Base-by-base conservation (phyloP, 2,329 filamentous ascomycete species). In the Aspergillus udagawae region DNA sequence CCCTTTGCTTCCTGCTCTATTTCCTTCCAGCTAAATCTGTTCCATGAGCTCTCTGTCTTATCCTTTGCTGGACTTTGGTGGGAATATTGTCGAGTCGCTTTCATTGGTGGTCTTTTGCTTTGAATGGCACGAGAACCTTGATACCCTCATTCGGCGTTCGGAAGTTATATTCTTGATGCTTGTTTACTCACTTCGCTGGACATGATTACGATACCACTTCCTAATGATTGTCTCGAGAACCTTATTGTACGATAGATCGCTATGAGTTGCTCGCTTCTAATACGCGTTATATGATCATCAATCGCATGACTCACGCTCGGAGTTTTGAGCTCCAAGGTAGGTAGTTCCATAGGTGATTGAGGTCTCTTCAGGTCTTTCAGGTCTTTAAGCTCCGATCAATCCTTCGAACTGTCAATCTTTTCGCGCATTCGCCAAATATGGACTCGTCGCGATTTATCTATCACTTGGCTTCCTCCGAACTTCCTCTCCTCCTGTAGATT, bases 151-250 rank as follows among this genome's bases (percentile, higher is more conserved):
- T 41, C 35, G n/a, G 44, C 44, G 47, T 42, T 44, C n/a, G 23
- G 4, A 4, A 9, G 44, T 47, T 12, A 27, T 7, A 47, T 23
- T 17, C 42, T 52, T 53, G 38, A 44, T 52, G 45, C 49, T 51
- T 45, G 28, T 44, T 42, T 53, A 55, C 59, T 52, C 53, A 56
- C 49, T 57, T 56, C 41, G 47, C 47, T 49, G 54, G 35, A 20
- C 20, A 29, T 17, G 38, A 41, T 45, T 29, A 28, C 28, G 41
- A 49, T 49, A 35, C 23, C 42, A 49, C 49, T 44, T 54, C 35
- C 52, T 45, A 28, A 17, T 27, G 6, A 8, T 41, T 32, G 6
- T 54, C 41, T 7, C n/a, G 4, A 27, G 14, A 44, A 6, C 23
- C 28, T 44, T 23, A 20, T 23, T 47, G 44, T 47, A 47, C 44